Base-by-base conservation (phyloP, 805 yeast genomes). In the Pichia nanzhaoensis region DNA sequence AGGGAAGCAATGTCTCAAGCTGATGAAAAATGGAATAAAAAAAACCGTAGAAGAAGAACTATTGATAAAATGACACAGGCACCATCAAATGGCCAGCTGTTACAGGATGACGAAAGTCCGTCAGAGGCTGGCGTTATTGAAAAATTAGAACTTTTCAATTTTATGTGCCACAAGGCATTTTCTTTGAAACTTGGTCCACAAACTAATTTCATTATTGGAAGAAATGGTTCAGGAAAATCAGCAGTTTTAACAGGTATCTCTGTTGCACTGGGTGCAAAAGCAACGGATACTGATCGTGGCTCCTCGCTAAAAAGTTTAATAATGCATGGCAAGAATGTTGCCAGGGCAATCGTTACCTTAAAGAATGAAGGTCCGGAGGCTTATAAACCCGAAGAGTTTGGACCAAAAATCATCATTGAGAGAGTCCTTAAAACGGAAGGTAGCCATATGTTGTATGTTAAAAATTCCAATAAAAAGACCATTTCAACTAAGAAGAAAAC, bases 191-290 rank as follows among this genome's bases (percentile, higher is more conserved):
- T 90, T 28, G 93, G 93, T 1, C 89, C 91, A 0, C 77, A 81
- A 44, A 71, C 90, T 53, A 90, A 90, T 60, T 84, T 90, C 58
- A 86, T 90, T 46, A 82, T 86, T 34, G 98, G 98, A 18, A 72
- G 83, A 46, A 90, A 90, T 57, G 98, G 98, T 2, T 80, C 90
- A 33, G 98, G 98, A 27, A 90, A 90, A 58, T 77, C 87, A 58
- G 95, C 97, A 1, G 74, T 90, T 17, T 66, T 90, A 47, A 88
- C 96, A 0, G 96, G 95, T 0, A 78, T 90, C 1, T 79, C 90
- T 7, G 82, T 88, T 5, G 91, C 95, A 2, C 64, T 91, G 2
- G 97, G 97, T 18, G 93, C 95, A 1, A 83, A 82, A 54, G 96
- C 97, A 1, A 70, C 80, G 18, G 87, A 80, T 41, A 91, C 99